Conservation (phyloP, 306 rosid genomes). For the Rosa lucieae region DNA sequence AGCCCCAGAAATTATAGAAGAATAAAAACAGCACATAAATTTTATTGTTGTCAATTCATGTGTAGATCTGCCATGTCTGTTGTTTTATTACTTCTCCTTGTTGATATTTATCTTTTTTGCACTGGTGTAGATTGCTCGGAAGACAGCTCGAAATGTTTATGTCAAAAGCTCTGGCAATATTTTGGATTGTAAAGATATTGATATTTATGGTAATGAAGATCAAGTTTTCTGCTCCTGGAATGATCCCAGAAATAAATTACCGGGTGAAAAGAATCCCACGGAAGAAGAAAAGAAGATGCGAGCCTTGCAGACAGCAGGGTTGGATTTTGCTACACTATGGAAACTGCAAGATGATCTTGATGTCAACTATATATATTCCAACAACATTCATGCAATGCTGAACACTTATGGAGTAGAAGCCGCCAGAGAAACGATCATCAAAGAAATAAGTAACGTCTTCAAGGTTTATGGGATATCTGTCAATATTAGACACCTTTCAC, state of each 20-base stretch:
- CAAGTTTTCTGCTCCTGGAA: slow-evolving; percentile 74
- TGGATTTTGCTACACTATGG: slow-evolving; percentile 75
- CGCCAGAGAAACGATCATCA: slow-evolving; percentile 79
- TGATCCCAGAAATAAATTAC: slow-evolving; percentile 28
- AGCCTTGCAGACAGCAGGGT: slow-evolving; percentile 78
- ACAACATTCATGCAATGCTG: slow-evolving; percentile 66
- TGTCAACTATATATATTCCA: slow-evolving; percentile 69
- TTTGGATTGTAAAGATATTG: slow-evolving; percentile 58
- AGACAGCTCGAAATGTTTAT: slow-evolving; percentile 66
- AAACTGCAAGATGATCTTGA: slow-evolving; percentile 64
- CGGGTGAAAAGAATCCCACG: not conserved
- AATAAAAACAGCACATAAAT: not conserved
- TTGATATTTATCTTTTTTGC: slow-evolving; percentile 20
- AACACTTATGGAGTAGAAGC: slow-evolving; percentile 81
- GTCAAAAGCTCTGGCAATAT: slow-evolving; percentile 71
- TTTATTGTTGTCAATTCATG: not conserved
- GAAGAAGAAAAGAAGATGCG: slow-evolving; percentile 54
- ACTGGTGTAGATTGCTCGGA: slow-evolving; percentile 62
- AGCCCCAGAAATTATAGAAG: not conserved
- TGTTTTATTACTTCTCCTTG: not conserved
- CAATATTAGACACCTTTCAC: slow-evolving; percentile 69
- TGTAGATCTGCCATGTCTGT: not conserved
- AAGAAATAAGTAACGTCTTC: slow-evolving; percentile 78
- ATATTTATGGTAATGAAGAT: slow-evolving; percentile 67
- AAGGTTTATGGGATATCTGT: slow-evolving; percentile 84